Evolutionary conservation across 2,329 filamentous ascomycete species (phyloP), one percentile per base, ranked within the genome.

Genomic region (Aspergillus pseudoterreus): DNA sequence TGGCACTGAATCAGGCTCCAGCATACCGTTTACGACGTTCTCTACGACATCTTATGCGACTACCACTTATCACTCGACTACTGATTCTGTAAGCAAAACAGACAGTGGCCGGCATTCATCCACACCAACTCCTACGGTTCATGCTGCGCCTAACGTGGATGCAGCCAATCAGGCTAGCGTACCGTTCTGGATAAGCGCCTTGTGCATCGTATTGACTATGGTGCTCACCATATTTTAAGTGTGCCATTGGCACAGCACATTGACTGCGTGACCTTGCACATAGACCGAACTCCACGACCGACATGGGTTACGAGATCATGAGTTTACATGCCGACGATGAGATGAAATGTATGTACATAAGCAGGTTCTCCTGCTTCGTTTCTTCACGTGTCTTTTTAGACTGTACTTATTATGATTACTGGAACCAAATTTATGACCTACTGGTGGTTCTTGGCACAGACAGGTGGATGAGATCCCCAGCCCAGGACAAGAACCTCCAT

Each of bases 1-100:
- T 71, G 76, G 68, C 59, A 72, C 63, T 80, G 72, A 78, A 54
- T 45, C 51, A n/a, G 44, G 24, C 2, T 32, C 43, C 6, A 39
- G 43, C 22, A 52, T 24, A 17, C 44, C 39, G 39, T 59, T 52
- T 15, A 41, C 54, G n/a, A 49, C 39, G 11, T 5, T 8, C n/a
- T 43, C n/a, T 14, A 36, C 27, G 17, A 47, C 30, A 3, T 27
- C n/a, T 15, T 19, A 21, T 19, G 15, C 22, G 15, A 21, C 35
- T n/a, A 42, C 15, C 39, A 42, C 19, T 17, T 19, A 17, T 33
- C 38, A 30, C 39, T 45, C 42, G 27, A 21, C 48, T n/a, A 51
- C 49, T 14, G 38, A 45, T 22, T 41, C 42, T 30, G 27, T 30
- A 8, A 42, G 10, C 22, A 48, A 3, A 15, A 32, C 38, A 6